phyloP scores from a whole-genome alignment of 352 stramenopile genomes.

The Pythium vanterpoolii region DNA sequence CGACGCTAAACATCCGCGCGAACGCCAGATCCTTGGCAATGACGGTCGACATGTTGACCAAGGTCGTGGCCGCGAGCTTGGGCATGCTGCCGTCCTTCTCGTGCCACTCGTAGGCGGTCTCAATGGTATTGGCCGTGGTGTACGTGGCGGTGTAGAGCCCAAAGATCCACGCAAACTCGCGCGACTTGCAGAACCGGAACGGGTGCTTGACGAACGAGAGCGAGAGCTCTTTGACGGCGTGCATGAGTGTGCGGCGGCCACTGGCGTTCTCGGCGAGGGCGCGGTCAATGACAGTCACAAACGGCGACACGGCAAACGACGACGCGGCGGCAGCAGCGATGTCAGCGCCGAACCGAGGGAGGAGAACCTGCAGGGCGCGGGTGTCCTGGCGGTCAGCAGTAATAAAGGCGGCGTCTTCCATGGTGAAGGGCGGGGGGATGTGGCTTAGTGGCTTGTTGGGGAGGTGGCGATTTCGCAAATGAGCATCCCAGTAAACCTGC shows the following conservation, averaged over 20 bases:
- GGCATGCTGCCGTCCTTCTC: slow-evolving; percentile 30
- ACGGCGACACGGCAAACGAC: slow-evolving; percentile 44
- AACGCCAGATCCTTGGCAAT: slow-evolving; percentile 71
- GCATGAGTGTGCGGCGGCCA: slow-evolving; percentile 30
- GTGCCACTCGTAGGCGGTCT: slow-evolving; percentile 44
- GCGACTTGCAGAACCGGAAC: slow-evolving; percentile 44
- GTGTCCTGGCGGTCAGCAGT: slow-evolving; percentile 14
- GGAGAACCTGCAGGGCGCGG: slow-evolving; percentile 6
- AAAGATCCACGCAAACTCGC: slow-evolving; percentile 61
- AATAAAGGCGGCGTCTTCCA: slow-evolving; percentile 20
- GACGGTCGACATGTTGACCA: slow-evolving; percentile 55
- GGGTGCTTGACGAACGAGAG: slow-evolving; percentile 34
- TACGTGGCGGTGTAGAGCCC: slow-evolving; percentile 65
- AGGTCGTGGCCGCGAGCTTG: slow-evolving; percentile 52
- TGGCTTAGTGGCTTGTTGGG: slow-evolving; percentile 8
- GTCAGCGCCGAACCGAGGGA: slow-evolving; percentile 26
- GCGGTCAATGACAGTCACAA: slow-evolving; percentile 50
- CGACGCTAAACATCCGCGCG: slow-evolving; percentile 58
- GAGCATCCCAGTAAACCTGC: not conserved
- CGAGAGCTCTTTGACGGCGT: slow-evolving; percentile 32
- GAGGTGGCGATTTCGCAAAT: slow-evolving; percentile 24
- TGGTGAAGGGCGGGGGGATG: slow-evolving; percentile 9
- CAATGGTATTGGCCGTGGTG: slow-evolving; percentile 47
- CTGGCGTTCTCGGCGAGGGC: slow-evolving; percentile 53
- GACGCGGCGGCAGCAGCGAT: slow-evolving; percentile 23